Percentiles rank a stretch among this genome's conserved stretches.
phyloP scores from a whole-genome alignment of 257 asterid species.

The Fraxinus anomala region DNA sequence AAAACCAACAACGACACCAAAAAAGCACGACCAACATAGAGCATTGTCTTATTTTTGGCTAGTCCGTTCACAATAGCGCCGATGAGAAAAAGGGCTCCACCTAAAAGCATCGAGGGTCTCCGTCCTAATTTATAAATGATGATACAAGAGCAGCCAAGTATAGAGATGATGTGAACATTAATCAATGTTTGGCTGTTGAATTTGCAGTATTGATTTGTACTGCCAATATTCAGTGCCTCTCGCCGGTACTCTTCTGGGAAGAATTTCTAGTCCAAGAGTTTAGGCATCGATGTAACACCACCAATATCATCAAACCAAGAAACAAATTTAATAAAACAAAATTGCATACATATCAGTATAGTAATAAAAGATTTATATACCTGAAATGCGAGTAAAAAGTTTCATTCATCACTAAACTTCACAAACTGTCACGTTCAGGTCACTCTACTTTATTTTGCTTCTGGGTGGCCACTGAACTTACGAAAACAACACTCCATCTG shows the following conservation, averaged over 20 bases:
- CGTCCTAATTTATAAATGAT: background rate
- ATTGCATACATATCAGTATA: background rate
- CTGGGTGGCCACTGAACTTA: too few species aligned
- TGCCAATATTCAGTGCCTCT: background rate
- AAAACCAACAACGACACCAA: conserved; percentile 22
- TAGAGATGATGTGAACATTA: conserved; percentile 2
- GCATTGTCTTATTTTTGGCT: background rate
- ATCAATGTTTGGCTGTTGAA: background rate
- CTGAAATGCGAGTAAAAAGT: conserved; percentile 1
- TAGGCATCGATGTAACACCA: conserved; percentile 23
- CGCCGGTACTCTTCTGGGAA: background rate
- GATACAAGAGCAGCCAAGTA: conserved; percentile 12
- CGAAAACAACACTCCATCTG: too few species aligned
- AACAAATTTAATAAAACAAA: too few species aligned
- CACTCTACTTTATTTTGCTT: too few species aligned
- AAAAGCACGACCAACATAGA: conserved; percentile 9
- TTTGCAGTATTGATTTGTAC: conserved; percentile 1
- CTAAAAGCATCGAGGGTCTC: conserved; percentile 1
- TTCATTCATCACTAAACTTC: too few species aligned
- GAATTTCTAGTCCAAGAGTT: conserved; percentile 10
- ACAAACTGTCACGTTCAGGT: too few species aligned
- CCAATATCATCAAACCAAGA: background rate
- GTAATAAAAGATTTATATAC: background rate
- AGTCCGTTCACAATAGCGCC: conserved; percentile 9
- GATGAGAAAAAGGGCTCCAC: conserved; percentile 8